Conservation (phyloP, 768 basidiomycete genomes). For the Tulasnella sp. region DNA sequence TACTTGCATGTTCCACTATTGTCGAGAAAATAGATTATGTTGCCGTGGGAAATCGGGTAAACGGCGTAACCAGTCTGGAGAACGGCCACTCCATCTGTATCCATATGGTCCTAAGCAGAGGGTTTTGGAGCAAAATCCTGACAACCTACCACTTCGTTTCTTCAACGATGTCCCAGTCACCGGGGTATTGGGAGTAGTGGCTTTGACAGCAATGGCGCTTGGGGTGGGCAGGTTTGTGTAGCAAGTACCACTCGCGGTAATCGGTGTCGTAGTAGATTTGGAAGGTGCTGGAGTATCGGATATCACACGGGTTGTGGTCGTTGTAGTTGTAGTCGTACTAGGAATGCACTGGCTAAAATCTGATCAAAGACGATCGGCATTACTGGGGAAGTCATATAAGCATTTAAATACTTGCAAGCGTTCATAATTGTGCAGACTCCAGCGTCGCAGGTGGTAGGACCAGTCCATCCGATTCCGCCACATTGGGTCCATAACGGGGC, state of each 20-base stretch:
- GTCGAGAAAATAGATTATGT: background rate
- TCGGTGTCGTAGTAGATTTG: background rate
- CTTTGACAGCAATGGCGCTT: background rate
- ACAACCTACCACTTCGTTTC: too few species aligned
- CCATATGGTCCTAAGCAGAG: background rate
- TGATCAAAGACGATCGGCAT: background rate
- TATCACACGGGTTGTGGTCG: too few species aligned
- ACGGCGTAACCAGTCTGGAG: background rate
- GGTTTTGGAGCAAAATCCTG: too few species aligned
- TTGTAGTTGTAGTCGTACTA: background rate
- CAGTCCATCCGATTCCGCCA: background rate
- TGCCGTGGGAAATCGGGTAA: background rate
- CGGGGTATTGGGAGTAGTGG: background rate
- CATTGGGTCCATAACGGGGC: background rate
- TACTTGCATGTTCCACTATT: too few species aligned
- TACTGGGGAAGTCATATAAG: background rate
- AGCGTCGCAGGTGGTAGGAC: background rate
- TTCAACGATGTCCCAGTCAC: background rate
- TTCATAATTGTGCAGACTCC: background rate
- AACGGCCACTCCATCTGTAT: background rate
- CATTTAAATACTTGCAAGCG: background rate
- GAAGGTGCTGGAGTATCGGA: background rate
- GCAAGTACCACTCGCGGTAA: background rate
- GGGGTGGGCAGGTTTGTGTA: background rate
- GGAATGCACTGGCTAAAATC: background rate